phyloP scores from a whole-genome alignment of 225 moss, liverwort and hornwort species.

The Straminergon stramineum region DNA sequence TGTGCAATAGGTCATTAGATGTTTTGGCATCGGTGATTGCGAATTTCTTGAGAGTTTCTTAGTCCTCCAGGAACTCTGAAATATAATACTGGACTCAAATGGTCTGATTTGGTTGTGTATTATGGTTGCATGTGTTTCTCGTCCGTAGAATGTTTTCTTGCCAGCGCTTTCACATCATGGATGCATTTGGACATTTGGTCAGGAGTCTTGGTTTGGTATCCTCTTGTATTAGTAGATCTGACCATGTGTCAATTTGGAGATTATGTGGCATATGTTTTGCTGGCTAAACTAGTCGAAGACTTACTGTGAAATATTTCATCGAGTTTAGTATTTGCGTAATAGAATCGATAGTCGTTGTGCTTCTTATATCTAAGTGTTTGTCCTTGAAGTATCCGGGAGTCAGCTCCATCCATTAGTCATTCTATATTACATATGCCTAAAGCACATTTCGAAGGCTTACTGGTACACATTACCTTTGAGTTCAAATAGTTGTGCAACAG shows the following conservation, averaged over 20 bases:
- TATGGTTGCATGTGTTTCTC: not conserved
- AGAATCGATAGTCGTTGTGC: not conserved
- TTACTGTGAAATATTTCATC: not conserved
- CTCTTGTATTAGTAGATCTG: too few species aligned
- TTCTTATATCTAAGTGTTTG: not conserved
- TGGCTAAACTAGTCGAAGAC: not conserved
- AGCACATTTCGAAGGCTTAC: constrained; percentile 26
- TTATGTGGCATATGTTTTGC: not conserved
- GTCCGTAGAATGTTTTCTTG: not conserved
- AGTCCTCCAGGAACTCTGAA: too few species aligned
- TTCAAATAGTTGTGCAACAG: constrained; percentile 29
- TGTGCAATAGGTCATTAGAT: too few species aligned
- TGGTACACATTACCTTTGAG: constrained; percentile 4
- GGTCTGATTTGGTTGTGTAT: too few species aligned
- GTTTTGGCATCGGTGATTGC: not conserved
- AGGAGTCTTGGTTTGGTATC: not conserved
- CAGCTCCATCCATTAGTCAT: too few species aligned
- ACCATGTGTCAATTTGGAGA: not conserved
- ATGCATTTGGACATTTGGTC: not conserved
- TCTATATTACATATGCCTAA: too few species aligned
- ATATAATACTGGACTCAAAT: too few species aligned
- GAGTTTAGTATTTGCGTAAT: not conserved
- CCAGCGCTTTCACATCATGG: not conserved
- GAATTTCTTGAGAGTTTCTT: not conserved
- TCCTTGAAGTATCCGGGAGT: not conserved